Evolutionary conservation across 495 filamentous ascomycete genomes (phyloP).

Genomic region (Pyronema domesticum): DNA sequence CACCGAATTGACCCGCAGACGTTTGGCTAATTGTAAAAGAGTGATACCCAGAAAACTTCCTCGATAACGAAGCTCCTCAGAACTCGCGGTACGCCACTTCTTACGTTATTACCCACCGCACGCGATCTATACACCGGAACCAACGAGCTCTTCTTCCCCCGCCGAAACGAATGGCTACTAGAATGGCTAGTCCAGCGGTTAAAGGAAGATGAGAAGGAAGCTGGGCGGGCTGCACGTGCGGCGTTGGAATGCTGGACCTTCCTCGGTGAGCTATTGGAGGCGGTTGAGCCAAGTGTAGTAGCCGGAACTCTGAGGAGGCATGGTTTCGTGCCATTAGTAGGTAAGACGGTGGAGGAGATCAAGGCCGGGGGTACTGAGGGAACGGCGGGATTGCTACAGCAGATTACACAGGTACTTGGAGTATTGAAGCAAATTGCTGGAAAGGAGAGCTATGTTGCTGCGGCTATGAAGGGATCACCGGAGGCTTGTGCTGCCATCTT

Average conservation of each 20-base stretch:
- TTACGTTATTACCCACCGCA: slow-evolving; percentile 14
- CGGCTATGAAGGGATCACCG: neutral
- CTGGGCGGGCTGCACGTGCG: slow-evolving; percentile 5
- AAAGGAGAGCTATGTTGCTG: neutral
- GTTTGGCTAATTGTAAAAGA: no score
- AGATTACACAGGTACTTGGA: neutral
- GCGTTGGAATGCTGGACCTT: slow-evolving; percentile 15
- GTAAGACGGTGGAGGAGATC: slow-evolving; percentile 7
- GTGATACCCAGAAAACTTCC: neutral
- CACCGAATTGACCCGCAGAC: no score
- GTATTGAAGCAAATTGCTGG: neutral
- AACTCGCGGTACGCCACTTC: slow-evolving; percentile 13
- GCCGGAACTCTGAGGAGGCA: slow-evolving; percentile 16
- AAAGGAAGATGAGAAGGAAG: slow-evolving; percentile 11
- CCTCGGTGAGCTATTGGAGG: slow-evolving; percentile 10
- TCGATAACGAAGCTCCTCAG: slow-evolving; percentile 15
- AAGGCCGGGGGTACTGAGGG: neutral
- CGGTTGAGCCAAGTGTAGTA: neutral
- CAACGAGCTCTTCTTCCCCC: slow-evolving; percentile 10
- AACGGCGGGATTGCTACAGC: neutral
- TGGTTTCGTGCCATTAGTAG: slow-evolving; percentile 15
- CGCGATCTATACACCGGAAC: neutral
- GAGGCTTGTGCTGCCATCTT: neutral
- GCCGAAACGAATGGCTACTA: slow-evolving; percentile 20
- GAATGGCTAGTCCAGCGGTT: slow-evolving; percentile 22